Evolutionary conservation across 352 stramenopile species (phyloP).

Genomic region (Globisporangium solare): DNA sequence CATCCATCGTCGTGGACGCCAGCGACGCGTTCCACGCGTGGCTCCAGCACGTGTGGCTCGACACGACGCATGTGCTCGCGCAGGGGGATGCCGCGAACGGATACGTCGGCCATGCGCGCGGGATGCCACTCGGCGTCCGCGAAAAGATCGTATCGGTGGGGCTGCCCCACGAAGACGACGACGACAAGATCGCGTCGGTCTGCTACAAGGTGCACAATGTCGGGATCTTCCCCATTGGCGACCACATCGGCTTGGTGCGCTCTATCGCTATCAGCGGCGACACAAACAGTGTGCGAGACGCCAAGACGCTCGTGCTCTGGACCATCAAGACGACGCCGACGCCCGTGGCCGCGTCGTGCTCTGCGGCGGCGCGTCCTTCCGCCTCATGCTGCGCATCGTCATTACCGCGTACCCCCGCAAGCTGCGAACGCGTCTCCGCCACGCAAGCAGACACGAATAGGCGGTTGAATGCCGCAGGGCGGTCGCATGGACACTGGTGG

Average conservation of each 20-base stretch:
- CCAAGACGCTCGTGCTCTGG: conserved; percentile 54
- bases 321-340: conserved; percentile 54
- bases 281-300: background rate
- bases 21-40: conserved; percentile 43
- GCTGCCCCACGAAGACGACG: conserved; percentile 26
- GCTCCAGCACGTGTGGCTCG: conserved; percentile 44
- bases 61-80: conserved; percentile 23
- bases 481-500: too few relatives aligned
- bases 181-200: conserved; percentile 37
- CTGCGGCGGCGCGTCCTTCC: conserved; percentile 29
- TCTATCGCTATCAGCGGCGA: conserved; percentile 25
- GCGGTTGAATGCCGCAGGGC: background rate
- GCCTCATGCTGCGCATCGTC: conserved; percentile 30
- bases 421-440: conserved; percentile 20
- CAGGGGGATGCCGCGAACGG: conserved; percentile 29
- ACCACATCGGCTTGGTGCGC: conserved; percentile 54
- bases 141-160: conserved; percentile 55
- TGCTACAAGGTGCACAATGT: conserved; percentile 46
- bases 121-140: conserved; percentile 35
- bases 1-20: conserved; percentile 33
- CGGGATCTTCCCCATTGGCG: conserved; percentile 34
- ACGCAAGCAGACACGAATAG: conserved; percentile 1
- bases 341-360: conserved; percentile 39
- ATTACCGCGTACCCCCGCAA: conserved; percentile 25
- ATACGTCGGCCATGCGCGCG: conserved; percentile 35